Evolutionary conservation across 2,329 filamentous ascomycete species (phyloP), one percentile per base, ranked within the genome.

Genomic region (Saccharata proteae): DNA sequence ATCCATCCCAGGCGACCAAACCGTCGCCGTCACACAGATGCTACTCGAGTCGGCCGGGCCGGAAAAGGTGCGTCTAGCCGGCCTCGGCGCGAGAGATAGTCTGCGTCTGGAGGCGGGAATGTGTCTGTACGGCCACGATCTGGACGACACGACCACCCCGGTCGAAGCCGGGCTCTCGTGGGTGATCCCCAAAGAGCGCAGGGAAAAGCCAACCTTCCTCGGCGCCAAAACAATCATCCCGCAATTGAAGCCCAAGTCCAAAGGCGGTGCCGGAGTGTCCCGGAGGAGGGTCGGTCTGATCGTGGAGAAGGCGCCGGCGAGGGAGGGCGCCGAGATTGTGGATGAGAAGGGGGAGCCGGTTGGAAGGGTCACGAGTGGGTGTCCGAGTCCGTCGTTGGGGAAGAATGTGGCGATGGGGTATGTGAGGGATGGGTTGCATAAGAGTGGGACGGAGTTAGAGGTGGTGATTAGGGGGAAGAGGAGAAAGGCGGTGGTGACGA

Each of bases 61-160:
- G 24, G 77, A 77, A 16, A 72, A 76, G 8, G 64, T 93, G 11
- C 78, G 80, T 48, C 71, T 93, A 26, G 85, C 88, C 2, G 90
- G 90, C 3, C 71, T 98, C 0, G 90, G 86, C 7, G 84, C 90
- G 3, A 74, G 90, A 41, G 90, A 98, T 57, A 92, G 80, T 39
- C 73, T 98, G 37, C 77, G 90, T 27, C 74, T 98, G 17, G 90
- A 98, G 62, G 90, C 90, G 1, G 90, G 90, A 38, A 93, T 98
- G 88, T 98, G 90, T 58, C 70, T 98, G n/a, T 98, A 98, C 61
- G 90, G 90, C n/a, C 84, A 96, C 60, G 90, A 98, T 55, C 71
- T 98, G 21, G 77, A 92, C 53, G 88, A 93, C 36, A 64, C 63
- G 0, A 79, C 71, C 8, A 81, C 78, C 2, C 77, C 78, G 1